Base-by-base conservation (phyloP, 345 rosid genomes). In the Citrus mangshanensis region DNA sequence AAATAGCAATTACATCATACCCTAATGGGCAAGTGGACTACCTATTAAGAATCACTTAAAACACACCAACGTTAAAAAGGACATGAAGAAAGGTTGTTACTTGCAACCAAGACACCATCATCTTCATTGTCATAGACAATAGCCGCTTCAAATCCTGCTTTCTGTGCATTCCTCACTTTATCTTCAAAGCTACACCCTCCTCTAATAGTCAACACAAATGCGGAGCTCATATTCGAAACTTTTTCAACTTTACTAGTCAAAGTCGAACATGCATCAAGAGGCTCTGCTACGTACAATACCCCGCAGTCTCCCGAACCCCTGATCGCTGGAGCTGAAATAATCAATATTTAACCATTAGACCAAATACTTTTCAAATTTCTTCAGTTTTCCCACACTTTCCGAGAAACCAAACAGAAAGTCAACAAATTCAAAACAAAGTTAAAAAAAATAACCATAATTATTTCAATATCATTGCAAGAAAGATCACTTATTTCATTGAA, bases 151-250 rank as follows among this genome's bases (percentile, higher is more conserved):
- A 89, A 96, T 22, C 98, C 94, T 14, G 98, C 97, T 84, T 77
- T 86, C 67, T 96, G 99, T 1, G 91, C 99, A 60, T 82, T 88
- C 82, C 98, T 89, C 49, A 93, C 95, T 91, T 96, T 96, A 4
- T 94, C 93, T 68, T 96, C 98, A 46, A 96, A 96, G 84, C 93
- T 87, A 78, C 99, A 96, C 3, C 89, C 92, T 77, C 97, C 99
- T 88, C 99, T 90, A 62, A 89, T 70, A 60, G 93, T 86, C 84
- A 96, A 80, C 68, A 87, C 93, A 70, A 91, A 94, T 18, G 86
- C 82, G 4, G 93, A 88, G 79, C 86, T 83, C 64, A 37, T 30
- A 70, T 89, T 89, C 6, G 81, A 77, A 84, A 71, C 70, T 1
- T 80, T 82, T 56, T 82, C 84, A 4, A 85, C 89, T 70, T 85